phyloP scores from a whole-genome alignment of 1,139 yeast genomes.

The Ogataea hybrid region DNA sequence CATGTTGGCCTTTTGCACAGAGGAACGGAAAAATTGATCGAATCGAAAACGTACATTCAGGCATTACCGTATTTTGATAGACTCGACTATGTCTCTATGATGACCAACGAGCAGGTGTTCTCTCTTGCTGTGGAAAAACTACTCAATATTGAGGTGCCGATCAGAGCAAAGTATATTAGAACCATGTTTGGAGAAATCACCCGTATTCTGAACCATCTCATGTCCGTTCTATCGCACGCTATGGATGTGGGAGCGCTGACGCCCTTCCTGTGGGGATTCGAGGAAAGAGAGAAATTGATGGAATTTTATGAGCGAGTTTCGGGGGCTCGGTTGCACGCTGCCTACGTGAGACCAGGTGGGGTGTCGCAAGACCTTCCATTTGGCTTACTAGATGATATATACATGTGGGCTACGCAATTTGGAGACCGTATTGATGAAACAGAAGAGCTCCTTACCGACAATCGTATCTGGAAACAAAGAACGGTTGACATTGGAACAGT shows the following conservation, averaged over 20 bases:
- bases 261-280: constrained; percentile 93
- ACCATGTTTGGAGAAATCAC: constrained; percentile 88
- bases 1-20: constrained; percentile 86
- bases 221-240: constrained; percentile 86
- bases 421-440: constrained; percentile 92
- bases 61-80: constrained; percentile 89
- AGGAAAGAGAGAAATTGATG: constrained; percentile 91
- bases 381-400: constrained; percentile 84
- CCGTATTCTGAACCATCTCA: constrained; percentile 77
- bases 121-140: constrained; percentile 83
- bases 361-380: constrained; percentile 86
- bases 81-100: constrained; percentile 86
- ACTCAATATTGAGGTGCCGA: constrained; percentile 80
- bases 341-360: constrained; percentile 91
- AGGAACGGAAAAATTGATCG: constrained; percentile 88
- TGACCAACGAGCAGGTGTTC: constrained; percentile 89
- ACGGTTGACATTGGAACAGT: constrained; percentile 78
- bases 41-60: constrained; percentile 79
- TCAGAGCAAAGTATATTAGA: constrained; percentile 81
- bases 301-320: constrained; percentile 90
- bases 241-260: constrained; percentile 96
- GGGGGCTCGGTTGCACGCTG: constrained; percentile 88
- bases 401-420: constrained; percentile 96
- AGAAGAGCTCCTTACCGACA: constrained; percentile 86
- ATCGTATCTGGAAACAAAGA: constrained; percentile 92